Percentiles rank a stretch among this genome's conserved stretches.
These are phyloP conservation scores for Nemania sp. DNA, from an alignment of 2,329 filamentous ascomycete species.

Conservation along the genomic window DNA sequence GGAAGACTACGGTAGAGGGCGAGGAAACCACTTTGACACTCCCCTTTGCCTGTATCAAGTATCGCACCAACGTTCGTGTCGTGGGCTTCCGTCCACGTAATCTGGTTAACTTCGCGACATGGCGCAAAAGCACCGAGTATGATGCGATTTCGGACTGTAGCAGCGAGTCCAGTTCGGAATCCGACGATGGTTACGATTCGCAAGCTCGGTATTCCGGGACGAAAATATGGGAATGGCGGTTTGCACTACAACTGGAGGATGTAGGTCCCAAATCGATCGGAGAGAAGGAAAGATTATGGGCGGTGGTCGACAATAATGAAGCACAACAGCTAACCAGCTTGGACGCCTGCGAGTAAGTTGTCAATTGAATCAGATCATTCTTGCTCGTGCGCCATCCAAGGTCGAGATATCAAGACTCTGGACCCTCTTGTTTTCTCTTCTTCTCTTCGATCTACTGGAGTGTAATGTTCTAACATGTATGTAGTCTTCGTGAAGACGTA, in stretches of 20 bases:
- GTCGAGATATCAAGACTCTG: background rate
- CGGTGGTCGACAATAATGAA: conserved; percentile 64
- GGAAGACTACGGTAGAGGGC: conserved; percentile 50
- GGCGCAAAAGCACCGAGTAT: conserved; percentile 50
- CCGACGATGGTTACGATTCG: conserved; percentile 34
- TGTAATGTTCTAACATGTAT: conserved; percentile 11
- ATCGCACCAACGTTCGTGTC: conserved; percentile 72
- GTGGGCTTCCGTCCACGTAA: conserved; percentile 76
- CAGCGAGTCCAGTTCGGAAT: conserved; percentile 37
- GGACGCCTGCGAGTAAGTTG: conserved; percentile 50
- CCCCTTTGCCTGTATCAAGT: conserved; percentile 76
- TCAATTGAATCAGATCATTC: background rate
- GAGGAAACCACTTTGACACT: conserved; percentile 47
- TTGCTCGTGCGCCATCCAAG: background rate
- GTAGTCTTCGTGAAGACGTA: conserved; percentile 59
- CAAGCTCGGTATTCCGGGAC: conserved; percentile 33
- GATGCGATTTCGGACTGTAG: conserved; percentile 53
- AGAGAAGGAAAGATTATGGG: conserved; percentile 60
- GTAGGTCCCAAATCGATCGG: conserved; percentile 46
- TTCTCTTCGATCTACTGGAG: background rate
- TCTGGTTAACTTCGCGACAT: conserved; percentile 70
- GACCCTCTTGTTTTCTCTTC: background rate
- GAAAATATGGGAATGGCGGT: conserved; percentile 77
- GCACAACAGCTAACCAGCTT: conserved; percentile 53
- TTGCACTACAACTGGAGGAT: conserved; percentile 78